phyloP scores from a whole-genome alignment of 257 asterid genomes.

The Forsythia suspensa region DNA sequence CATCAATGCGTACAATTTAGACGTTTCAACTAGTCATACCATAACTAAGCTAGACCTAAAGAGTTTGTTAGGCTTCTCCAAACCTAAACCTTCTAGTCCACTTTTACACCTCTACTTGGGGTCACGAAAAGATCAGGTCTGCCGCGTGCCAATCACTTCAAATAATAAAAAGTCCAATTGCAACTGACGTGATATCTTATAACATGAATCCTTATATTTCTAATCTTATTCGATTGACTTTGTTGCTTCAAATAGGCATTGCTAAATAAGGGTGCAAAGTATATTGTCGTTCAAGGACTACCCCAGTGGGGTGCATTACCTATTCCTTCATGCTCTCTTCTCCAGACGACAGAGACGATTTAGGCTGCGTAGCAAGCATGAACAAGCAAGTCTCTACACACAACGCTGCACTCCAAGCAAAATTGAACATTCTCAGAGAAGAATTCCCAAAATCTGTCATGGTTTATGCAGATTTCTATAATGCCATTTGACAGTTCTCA shows the following conservation, averaged over 20 bases:
- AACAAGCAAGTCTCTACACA: conserved; percentile 53
- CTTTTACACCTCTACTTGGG: too few species aligned
- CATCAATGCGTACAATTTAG: too few species aligned
- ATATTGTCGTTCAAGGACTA: conserved; percentile 76
- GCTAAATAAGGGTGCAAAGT: conserved; percentile 66
- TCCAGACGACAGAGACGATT: conserved; percentile 45
- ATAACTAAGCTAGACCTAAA: too few species aligned
- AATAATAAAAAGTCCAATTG: too few species aligned
- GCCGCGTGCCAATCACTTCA: too few species aligned
- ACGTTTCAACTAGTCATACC: too few species aligned
- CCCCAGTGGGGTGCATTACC: conserved; percentile 93
- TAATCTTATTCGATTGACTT: neutral
- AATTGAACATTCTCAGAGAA: conserved; percentile 36
- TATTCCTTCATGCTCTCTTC: conserved; percentile 57
- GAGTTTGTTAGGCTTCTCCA: too few species aligned
- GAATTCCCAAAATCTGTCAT: conserved; percentile 51
- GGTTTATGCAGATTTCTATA: conserved; percentile 66
- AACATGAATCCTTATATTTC: too few species aligned
- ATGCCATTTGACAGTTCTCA: conserved; percentile 47
- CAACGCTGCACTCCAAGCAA: conserved; percentile 55
- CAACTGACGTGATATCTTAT: too few species aligned
- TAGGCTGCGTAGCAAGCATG: conserved; percentile 53
- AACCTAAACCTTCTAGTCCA: too few species aligned
- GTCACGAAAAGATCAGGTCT: too few species aligned
- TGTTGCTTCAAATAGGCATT: conserved; percentile 37